Conservation (phyloP, 306 rosid species). For the Astragalus membranaceus region DNA sequence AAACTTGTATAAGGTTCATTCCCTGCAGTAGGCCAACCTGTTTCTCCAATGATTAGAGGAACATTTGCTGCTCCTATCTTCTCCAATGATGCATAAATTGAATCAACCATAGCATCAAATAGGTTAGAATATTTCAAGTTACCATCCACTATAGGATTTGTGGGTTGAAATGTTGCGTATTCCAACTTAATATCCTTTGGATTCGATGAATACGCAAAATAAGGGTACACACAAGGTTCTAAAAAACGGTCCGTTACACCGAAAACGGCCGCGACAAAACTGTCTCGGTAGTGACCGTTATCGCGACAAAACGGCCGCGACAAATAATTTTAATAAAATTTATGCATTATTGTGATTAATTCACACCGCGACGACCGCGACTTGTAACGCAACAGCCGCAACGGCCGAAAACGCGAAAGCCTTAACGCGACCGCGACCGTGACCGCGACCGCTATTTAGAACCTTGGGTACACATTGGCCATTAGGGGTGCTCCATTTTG, state of each 20-base stretch:
- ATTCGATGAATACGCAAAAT: neutral
- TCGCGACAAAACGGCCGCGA: too few relatives aligned
- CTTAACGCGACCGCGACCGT: too few relatives aligned
- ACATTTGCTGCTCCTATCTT: neutral
- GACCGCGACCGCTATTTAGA: too few relatives aligned
- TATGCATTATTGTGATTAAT: too few relatives aligned
- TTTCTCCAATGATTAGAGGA: neutral
- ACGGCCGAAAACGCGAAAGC: too few relatives aligned
- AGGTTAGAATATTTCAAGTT: neutral
- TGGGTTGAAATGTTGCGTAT: conserved; percentile 9
- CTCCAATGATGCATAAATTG: conserved; percentile 8
- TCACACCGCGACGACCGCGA: too few relatives aligned
- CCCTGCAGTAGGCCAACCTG: conserved; percentile 19
- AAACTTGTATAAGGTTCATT: neutral
- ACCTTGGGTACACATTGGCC: neutral
- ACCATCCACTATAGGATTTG: neutral
- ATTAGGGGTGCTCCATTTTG: conserved; percentile 8
- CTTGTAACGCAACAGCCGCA: too few relatives aligned
- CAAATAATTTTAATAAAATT: too few relatives aligned
- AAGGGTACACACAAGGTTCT: too few relatives aligned
- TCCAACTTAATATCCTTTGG: neutral
- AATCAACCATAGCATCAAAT: conserved; percentile 18
- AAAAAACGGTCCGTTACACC: too few relatives aligned
- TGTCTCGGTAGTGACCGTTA: too few relatives aligned
- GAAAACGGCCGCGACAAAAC: too few relatives aligned